Evolutionary conservation across 176 grass and related monocot genomes (phyloP).

Genomic region (Calamus simplicifolius): DNA sequence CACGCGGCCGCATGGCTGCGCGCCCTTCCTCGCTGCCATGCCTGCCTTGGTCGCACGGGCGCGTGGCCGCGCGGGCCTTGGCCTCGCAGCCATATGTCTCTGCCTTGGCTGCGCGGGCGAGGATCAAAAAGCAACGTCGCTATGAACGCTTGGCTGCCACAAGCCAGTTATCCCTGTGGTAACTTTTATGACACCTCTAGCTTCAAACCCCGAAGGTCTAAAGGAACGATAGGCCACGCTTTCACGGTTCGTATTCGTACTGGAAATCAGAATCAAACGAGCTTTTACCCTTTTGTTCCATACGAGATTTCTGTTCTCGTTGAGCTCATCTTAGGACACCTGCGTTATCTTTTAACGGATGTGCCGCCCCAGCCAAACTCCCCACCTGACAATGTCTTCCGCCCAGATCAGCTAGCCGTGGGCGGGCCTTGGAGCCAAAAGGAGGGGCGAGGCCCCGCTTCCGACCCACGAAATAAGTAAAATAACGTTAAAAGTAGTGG

Average conservation of each 20-base stretch:
- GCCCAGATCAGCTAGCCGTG: no score
- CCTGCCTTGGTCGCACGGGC: no score
- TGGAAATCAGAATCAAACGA: conserved; percentile 69
- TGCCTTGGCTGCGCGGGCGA: no score
- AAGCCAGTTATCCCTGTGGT: conserved; percentile 60
- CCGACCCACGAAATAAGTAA: conserved; percentile 60
- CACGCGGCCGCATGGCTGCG: no score
- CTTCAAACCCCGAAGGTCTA: conserved; percentile 45
- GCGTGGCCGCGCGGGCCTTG: no score
- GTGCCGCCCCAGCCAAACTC: conserved; percentile 80
- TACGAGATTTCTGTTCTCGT: conserved; percentile 61
- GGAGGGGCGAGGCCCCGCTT: conserved; percentile 11
- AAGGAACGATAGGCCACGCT: conserved; percentile 70
- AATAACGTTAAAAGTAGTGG: conserved; percentile 76
- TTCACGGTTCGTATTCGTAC: conserved; percentile 65
- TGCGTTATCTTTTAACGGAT: conserved; percentile 74
- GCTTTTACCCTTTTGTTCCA: conserved; percentile 58
- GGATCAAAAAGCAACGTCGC: no score
- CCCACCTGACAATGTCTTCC: conserved; percentile 73
- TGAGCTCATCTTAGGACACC: conserved; percentile 51
- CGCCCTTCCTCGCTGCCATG: no score
- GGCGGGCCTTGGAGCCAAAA: no score
- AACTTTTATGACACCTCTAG: conserved; percentile 63
- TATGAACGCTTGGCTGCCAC: conserved; percentile 70
- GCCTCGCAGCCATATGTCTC: no score